These are phyloP conservation scores for Eucalyptus albens DNA, from an alignment of 345 rosid genomes.

Conservation along the genomic window DNA sequence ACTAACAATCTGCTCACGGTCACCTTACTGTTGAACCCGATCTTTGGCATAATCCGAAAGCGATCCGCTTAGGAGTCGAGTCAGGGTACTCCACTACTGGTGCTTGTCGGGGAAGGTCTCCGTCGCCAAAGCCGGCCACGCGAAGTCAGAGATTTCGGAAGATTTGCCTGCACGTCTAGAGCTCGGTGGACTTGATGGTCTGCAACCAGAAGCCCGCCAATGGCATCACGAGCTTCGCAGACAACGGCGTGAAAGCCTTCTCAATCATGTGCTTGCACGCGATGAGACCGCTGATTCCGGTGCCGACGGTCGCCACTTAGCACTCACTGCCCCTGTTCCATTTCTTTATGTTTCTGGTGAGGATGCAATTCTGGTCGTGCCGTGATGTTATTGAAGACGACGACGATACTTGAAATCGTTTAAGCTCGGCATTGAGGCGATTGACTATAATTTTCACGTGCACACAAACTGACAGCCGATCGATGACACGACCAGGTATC, in stretches of 20 bases:
- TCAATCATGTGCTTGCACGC: slow-evolving; percentile 14
- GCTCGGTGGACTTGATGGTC: slow-evolving; percentile 14
- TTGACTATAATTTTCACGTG: background rate
- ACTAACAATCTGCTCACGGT: background rate
- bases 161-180: slow-evolving; percentile 10
- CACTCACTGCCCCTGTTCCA: background rate
- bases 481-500: background rate
- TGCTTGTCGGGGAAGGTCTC: slow-evolving; percentile 15
- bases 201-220: slow-evolving; percentile 23
- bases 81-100: slow-evolving; percentile 10
- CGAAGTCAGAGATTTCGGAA: slow-evolving; percentile 22
- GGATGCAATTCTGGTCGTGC: background rate
- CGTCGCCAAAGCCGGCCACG: slow-evolving; percentile 8
- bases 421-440: background rate
- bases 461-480: background rate
- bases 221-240: slow-evolving; percentile 2
- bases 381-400: background rate
- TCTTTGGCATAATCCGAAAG: slow-evolving; percentile 8
- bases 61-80: slow-evolving; percentile 4
- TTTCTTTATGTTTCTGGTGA: background rate
- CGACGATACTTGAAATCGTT: background rate
- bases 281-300: slow-evolving; percentile 21
- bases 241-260: slow-evolving; percentile 11
- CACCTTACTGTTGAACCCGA: slow-evolving; percentile 14
- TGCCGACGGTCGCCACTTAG: slow-evolving; percentile 14